These are phyloP conservation scores for Cucurbita maxima DNA, from an alignment of 306 rosid genomes.

Conservation along the genomic window DNA sequence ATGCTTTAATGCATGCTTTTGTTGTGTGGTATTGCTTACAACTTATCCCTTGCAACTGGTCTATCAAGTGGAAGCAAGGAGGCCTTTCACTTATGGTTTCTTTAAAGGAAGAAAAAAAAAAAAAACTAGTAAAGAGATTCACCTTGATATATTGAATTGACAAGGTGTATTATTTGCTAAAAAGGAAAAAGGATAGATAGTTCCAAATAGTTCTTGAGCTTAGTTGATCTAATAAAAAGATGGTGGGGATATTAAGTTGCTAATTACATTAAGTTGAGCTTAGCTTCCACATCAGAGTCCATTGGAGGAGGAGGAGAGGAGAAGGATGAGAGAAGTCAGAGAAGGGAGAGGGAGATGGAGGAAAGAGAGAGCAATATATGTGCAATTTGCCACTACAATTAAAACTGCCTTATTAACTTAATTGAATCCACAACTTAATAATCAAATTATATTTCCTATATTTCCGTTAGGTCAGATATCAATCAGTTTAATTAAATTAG, in stretches of 20 bases:
- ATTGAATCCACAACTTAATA: neutral
- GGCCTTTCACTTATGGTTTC: neutral
- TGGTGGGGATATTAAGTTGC: neutral
- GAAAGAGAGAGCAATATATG: neutral
- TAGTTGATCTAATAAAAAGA: neutral
- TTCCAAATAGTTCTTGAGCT: neutral
- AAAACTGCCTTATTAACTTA: neutral
- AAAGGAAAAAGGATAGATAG: neutral
- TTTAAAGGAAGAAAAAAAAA: too few relatives aligned
- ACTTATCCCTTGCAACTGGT: neutral
- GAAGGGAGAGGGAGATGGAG: neutral
- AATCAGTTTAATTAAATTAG: neutral
- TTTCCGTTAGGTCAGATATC: neutral
- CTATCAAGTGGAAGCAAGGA: neutral
- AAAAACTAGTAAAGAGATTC: neutral
- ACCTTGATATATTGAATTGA: neutral
- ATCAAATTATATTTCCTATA: neutral
- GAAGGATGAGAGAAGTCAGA: neutral
- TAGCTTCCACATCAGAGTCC: neutral
- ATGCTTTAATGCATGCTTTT: neutral
- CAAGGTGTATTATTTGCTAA: neutral
- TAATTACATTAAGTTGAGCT: neutral
- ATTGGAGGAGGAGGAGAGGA: neutral
- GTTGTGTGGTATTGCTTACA: neutral
- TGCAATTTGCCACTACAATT: neutral